Conservation (phyloP, 345 rosid species). For the Eucalyptus virginea region DNA sequence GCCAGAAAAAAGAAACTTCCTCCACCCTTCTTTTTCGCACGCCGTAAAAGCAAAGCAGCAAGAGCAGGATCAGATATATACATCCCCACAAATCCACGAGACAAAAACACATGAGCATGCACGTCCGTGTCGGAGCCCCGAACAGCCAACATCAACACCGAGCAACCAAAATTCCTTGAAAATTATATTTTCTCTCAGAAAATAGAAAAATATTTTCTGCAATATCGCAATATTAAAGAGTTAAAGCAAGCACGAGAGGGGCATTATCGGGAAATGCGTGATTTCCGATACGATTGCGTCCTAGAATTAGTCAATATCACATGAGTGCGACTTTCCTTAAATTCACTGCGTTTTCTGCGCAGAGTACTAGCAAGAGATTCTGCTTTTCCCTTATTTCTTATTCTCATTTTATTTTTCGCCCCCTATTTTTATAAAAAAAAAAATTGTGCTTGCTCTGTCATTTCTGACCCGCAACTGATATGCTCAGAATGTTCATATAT, state of each 20-base stretch:
- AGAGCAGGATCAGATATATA: not conserved
- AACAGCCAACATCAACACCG: conserved; percentile 11
- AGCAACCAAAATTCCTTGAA: not conserved
- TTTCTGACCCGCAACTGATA: not conserved
- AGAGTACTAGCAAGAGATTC: not conserved
- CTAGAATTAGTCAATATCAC: conserved; percentile 17
- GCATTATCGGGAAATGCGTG: conserved; percentile 31
- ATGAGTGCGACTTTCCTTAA: not conserved
- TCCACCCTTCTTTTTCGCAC: not conserved
- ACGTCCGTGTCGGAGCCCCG: conserved; percentile 7
- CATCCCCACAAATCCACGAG: not conserved
- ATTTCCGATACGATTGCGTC: not conserved
- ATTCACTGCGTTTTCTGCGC: not conserved
- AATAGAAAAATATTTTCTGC: not conserved
- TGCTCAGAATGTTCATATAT: not conserved
- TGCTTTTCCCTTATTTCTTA: not conserved
- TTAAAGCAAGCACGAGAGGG: not conserved
- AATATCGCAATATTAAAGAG: conserved; percentile 31
- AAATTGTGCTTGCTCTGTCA: not conserved
- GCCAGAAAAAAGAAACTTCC: not conserved
- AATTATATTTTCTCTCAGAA: not conserved
- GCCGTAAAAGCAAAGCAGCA: conserved; percentile 7
- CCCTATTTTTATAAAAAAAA: not conserved
- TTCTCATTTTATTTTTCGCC: not conserved
- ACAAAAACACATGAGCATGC: not conserved